Percentiles rank a stretch among this genome's conserved stretches.
phyloP scores from a whole-genome alignment of 2,329 filamentous ascomycete species.

The Gyromitra esculenta region DNA sequence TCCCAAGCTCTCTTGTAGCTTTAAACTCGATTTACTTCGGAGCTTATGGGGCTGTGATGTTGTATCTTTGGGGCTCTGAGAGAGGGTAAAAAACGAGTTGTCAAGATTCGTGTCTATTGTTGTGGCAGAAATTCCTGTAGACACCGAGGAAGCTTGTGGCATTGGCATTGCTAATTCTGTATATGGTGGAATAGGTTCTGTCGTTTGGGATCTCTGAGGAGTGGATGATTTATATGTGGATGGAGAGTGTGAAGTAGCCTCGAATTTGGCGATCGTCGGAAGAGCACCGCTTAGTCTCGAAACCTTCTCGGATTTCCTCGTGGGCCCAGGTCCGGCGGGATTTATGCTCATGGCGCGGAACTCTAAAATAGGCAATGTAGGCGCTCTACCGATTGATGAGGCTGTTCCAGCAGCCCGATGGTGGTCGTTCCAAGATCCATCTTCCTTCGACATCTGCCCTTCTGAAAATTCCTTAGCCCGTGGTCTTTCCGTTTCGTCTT shows the following conservation, averaged over 20 bases:
- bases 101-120: constrained; percentile 7
- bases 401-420: constrained; percentile 9
- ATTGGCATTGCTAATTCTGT: too few species aligned
- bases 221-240: not conserved
- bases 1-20: not conserved
- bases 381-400: not conserved
- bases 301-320: not conserved
- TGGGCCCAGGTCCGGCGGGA: not conserved
- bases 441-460: not conserved
- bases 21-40: not conserved
- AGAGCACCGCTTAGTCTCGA: not conserved
- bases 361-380: not conserved
- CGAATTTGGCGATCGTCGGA: constrained; percentile 1
- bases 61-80: not conserved
- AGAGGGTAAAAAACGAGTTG: constrained; percentile 1
- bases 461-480: not conserved
- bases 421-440: not conserved
- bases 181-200: not conserved
- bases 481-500: not conserved
- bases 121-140: not conserved
- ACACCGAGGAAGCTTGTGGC: not conserved
- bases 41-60: not conserved
- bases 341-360: not conserved
- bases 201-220: not conserved
- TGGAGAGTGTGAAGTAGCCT: not conserved